Base-by-base conservation (phyloP, 345 rosid genomes). In the Lepidium aucheri region DNA sequence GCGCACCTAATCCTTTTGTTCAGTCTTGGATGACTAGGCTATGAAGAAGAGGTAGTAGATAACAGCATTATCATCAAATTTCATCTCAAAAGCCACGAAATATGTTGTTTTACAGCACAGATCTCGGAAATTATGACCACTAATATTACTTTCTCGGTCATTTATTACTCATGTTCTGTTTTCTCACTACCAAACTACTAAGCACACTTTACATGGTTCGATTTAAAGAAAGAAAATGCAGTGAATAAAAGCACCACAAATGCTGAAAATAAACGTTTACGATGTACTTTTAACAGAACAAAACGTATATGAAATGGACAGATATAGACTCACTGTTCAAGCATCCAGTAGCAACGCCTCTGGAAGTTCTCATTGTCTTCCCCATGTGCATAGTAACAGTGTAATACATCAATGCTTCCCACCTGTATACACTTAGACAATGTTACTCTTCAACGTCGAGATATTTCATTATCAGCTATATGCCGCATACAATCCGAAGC, bases 331-430 rank as follows among this genome's bases (percentile, higher is more conserved):
- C 74, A 92, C 98, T 58, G 82, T 62, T 89, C 93, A 67, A 92
- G 98, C 98, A 89, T 83, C 98, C 98, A 92, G 75, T 92, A 92
- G 65, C 86, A 79, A 67, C 96, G 86, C 22, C 96, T 79, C 73
- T 92, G 98, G 68, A 89, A 92, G 72, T 69, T 78, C 68, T 87
- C 93, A 63, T 87, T 82, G 6, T 81, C 89, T 83, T 87, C 92
- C 35, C 98, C 96, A 63, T 92, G 98, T 65, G 98, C 98, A 63
- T 92, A 92, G 77, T 92, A 92, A 81, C 98, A 92, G 53, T 92
- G 98, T 49, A 92, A 81, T 59, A 80, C 95, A 73, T 92, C 91
- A 73, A 89, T 83, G 77, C 96, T 87, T 47, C 91, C 96, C 51
- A 84, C 83, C 98, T 92, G 68, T 22, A 70, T 42, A 68, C 46